A percentile compares a stretch with the other conserved stretches of the same genome.
phyloP scores from a whole-genome alignment of 768 basidiomycete genomes.

The Suillus spraguei region DNA sequence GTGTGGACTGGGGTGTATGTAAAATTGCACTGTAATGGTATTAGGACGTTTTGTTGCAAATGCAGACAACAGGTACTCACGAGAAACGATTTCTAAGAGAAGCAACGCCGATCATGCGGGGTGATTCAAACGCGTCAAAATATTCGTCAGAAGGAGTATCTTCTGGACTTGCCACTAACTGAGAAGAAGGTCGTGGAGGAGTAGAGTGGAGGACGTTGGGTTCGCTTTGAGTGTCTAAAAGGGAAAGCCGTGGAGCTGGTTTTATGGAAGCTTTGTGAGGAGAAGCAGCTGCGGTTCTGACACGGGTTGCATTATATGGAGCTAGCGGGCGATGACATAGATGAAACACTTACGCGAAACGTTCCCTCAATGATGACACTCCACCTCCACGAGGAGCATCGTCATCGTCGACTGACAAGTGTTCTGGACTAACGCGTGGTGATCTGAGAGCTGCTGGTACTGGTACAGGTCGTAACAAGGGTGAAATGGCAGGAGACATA shows the following conservation, averaged over 20 bases:
- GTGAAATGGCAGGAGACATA: conserved; percentile 47
- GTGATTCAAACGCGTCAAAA: neutral
- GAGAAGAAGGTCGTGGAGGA: conserved; percentile 16
- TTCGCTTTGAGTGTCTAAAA: conserved; percentile 26
- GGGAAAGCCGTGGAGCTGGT: conserved; percentile 18
- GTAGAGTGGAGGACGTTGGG: conserved; percentile 15
- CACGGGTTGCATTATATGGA: neutral
- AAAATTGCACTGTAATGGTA: conserved; percentile 23
- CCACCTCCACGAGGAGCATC: conserved; percentile 11
- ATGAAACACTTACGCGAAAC: conserved; percentile 2
- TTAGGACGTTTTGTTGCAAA: conserved; percentile 15
- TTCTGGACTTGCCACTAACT: neutral
- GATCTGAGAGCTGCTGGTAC: conserved; percentile 33
- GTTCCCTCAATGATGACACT: conserved; percentile 8
- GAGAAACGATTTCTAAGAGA: conserved; percentile 48
- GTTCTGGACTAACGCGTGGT: conserved; percentile 25
- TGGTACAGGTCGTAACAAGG: conserved; percentile 55
- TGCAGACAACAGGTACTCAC: conserved; percentile 42
- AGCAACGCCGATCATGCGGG: conserved; percentile 33
- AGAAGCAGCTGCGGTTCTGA: conserved; percentile 19
- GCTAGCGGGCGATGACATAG: neutral
- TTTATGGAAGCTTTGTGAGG: conserved; percentile 22
- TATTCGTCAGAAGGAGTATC: neutral
- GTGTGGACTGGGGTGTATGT: conserved; percentile 37
- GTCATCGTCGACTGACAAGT: conserved; percentile 17